Percentiles rank a stretch among this genome's conserved stretches.
These are phyloP conservation scores for Pseudocohnilembus persalinus DNA, from an alignment of 169 alveolate species.

Conservation along the genomic window DNA sequence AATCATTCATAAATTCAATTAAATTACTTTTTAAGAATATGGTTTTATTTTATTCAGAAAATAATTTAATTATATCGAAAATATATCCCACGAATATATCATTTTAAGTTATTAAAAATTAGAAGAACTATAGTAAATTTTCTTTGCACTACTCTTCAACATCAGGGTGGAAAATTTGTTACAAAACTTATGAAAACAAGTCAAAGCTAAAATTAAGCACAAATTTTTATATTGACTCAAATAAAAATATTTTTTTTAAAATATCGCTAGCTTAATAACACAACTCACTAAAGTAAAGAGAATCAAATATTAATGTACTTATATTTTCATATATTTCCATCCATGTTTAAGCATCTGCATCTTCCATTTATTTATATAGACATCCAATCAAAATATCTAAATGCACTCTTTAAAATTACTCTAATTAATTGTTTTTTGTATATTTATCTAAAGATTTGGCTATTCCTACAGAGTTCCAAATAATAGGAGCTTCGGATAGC, in stretches of 20 bases:
- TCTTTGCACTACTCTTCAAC: conserved; percentile 32
- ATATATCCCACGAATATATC: conserved; percentile 31
- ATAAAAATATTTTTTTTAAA: conserved; percentile 34
- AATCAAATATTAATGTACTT: conserved; percentile 20
- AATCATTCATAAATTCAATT: conserved; percentile 41
- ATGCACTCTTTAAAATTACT: conserved; percentile 38
- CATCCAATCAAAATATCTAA: conserved; percentile 46
- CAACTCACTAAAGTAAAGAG: conserved; percentile 33
- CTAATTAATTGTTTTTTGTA: conserved; percentile 15
- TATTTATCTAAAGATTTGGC: conserved; percentile 44
- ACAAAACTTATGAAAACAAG: conserved; percentile 19
- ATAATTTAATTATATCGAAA: conserved; percentile 35
- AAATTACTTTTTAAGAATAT: conserved; percentile 41
- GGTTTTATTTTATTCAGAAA: conserved; percentile 37
- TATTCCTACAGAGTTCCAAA: conserved; percentile 49
- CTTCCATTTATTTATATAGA: conserved; percentile 13
- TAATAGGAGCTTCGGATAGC: conserved; percentile 41
- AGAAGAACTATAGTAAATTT: conserved; percentile 36
- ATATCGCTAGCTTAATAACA: conserved; percentile 36
- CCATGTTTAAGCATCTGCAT: conserved; percentile 44
- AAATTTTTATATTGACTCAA: conserved; percentile 27
- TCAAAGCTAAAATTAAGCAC: conserved; percentile 16
- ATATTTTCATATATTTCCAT: conserved; percentile 33
- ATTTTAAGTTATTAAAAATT: conserved; percentile 17
- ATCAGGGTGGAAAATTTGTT: conserved; percentile 42